Conservation (phyloP, 1,284 basidiomycete genomes). For the Cutaneotrichosporon sp. region DNA sequence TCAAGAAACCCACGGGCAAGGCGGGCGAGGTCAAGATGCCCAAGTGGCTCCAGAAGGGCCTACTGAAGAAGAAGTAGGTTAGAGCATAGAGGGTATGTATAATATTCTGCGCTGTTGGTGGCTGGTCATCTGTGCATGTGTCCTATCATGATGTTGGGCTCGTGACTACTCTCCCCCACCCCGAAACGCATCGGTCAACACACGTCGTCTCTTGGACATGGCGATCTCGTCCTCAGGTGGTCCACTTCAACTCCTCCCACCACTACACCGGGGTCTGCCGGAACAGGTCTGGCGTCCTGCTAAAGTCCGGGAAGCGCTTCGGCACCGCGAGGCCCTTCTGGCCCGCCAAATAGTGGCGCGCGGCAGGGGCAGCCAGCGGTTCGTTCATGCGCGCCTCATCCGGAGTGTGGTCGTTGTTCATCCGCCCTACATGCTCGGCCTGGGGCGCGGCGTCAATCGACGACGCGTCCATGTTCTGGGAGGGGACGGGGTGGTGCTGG, state of each 20-base stretch:
- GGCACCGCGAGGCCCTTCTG: background rate
- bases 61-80: slow-evolving; percentile 47
- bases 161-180: background rate
- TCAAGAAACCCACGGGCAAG: slow-evolving; percentile 46
- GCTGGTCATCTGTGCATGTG: background rate
- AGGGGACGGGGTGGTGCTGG: background rate
- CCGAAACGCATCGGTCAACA: too few species aligned
- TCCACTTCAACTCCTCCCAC: background rate
- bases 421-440: background rate
- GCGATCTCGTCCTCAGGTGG: too few species aligned
- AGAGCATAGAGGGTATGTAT: background rate
- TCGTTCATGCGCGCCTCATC: background rate
- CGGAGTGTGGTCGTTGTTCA: background rate
- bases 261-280: background rate
- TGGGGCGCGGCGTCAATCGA: background rate
- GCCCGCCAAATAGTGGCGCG: background rate
- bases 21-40: slow-evolving; percentile 18
- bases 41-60: slow-evolving; percentile 45
- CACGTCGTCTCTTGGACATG: background rate
- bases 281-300: slow-evolving; percentile 7
- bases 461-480: background rate
- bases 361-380: background rate
- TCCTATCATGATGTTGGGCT: background rate
- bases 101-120: background rate
- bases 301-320: background rate